phyloP scores from a whole-genome alignment of 306 rosid species.

The Senna tora region DNA sequence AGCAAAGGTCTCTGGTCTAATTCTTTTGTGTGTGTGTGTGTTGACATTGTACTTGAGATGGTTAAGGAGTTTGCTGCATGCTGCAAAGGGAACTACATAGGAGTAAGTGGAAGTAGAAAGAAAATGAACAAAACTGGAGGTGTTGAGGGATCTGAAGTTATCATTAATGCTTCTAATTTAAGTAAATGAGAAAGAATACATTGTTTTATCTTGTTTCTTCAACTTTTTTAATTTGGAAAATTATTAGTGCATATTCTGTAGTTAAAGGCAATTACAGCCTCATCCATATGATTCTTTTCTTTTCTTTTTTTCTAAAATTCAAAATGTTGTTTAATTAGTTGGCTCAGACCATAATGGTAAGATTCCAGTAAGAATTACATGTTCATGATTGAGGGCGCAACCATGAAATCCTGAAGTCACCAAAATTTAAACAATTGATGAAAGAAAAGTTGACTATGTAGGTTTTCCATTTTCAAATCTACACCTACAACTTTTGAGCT shows the following conservation, averaged over 20 bases:
- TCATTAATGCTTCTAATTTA: no score
- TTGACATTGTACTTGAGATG: slow-evolving; percentile 30
- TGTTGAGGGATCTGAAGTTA: no score
- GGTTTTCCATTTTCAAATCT: background rate
- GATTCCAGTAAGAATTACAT: no score
- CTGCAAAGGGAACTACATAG: slow-evolving; percentile 19
- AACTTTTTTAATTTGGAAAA: no score
- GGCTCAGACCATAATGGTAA: no score
- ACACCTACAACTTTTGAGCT: slow-evolving; percentile 5
- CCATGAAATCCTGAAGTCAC: background rate
- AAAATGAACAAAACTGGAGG: background rate
- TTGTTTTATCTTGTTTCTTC: no score
- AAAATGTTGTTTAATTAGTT: no score
- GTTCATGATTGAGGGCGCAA: background rate
- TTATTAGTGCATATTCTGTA: no score
- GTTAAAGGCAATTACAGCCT: no score
- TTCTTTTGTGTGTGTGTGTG: background rate
- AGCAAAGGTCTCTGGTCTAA: slow-evolving; percentile 4
- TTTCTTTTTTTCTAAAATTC: no score
- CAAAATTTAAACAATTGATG: background rate
- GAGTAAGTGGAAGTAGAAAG: slow-evolving; percentile 5
- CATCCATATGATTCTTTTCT: no score
- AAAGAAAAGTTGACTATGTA: background rate
- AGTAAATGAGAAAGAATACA: no score
- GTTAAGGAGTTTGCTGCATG: slow-evolving; percentile 10